Evolutionary conservation across 306 rosid species (phyloP).

Genomic region (Begonia peltatifolia): DNA sequence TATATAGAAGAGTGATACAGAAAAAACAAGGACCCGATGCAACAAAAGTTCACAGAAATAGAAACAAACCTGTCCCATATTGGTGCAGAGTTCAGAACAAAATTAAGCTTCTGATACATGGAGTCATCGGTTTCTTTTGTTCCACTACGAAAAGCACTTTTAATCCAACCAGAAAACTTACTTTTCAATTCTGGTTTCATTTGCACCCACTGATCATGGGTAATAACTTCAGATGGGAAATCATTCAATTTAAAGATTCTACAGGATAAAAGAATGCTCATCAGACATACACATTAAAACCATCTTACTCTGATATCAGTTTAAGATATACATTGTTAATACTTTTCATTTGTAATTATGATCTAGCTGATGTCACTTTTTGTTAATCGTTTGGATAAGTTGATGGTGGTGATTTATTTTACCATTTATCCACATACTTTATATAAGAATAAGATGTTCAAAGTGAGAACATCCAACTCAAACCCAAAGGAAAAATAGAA

Average conservation of each 20-base stretch:
- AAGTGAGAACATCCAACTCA: too few species aligned
- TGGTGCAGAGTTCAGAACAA: slow-evolving; percentile 67
- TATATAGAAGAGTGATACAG: too few species aligned
- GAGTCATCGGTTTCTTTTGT: slow-evolving; percentile 62
- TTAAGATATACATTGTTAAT: too few species aligned
- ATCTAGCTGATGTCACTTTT: too few species aligned
- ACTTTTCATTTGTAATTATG: too few species aligned
- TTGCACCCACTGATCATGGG: slow-evolving; percentile 56
- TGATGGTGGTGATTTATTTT: too few species aligned
- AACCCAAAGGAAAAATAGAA: too few species aligned
- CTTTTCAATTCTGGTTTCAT: slow-evolving; percentile 53
- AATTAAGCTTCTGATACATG: slow-evolving; percentile 46
- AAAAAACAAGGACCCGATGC: too few species aligned
- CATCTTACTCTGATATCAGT: too few species aligned
- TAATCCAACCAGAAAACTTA: slow-evolving; percentile 55
- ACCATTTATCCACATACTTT: too few species aligned
- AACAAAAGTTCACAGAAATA: background rate
- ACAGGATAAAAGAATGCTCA: slow-evolving; percentile 12
- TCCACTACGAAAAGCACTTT: slow-evolving; percentile 45
- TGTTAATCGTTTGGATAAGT: too few species aligned
- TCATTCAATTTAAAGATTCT: slow-evolving; percentile 35
- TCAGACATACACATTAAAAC: slow-evolving; percentile 2
- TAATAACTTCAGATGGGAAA: slow-evolving; percentile 68
- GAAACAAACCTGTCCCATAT: slow-evolving; percentile 88
- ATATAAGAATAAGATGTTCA: too few species aligned